Percentiles rank a stretch among this genome's conserved stretches.
phyloP scores from a whole-genome alignment of 1,284 basidiomycete species.

The Sanghuangporus baumii region DNA sequence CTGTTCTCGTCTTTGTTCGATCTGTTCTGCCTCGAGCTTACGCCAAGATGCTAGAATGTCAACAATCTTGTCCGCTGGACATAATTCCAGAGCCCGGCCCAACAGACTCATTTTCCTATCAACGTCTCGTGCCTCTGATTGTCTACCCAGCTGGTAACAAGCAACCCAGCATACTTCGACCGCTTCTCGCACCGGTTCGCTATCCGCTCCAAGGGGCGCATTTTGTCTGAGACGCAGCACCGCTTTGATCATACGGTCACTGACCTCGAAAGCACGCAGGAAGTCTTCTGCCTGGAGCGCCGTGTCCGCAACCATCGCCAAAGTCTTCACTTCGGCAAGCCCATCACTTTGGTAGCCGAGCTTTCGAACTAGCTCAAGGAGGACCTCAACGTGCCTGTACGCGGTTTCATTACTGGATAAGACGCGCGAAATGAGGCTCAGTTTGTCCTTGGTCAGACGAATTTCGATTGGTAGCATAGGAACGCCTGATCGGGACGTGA shows the following conservation, averaged over 20 bases:
- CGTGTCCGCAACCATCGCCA: constrained; percentile 85
- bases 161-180: constrained; percentile 82
- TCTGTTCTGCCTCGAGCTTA: constrained; percentile 57
- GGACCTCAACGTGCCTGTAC: constrained; percentile 84
- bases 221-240: constrained; percentile 44
- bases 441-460: constrained; percentile 78
- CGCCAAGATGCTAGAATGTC: constrained; percentile 74
- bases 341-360: constrained; percentile 72
- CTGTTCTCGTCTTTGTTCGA: constrained; percentile 42
- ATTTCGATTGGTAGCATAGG: constrained; percentile 87
- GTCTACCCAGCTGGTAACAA: constrained; percentile 80
- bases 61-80: constrained; percentile 72
- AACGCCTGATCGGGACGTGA: constrained; percentile 67
- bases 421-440: constrained; percentile 77
- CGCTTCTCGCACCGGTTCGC: constrained; percentile 51
- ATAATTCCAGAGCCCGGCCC: constrained; percentile 83
- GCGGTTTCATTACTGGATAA: constrained; percentile 78
- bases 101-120: constrained; percentile 65
- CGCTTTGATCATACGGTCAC: constrained; percentile 64
- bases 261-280: constrained; percentile 61
- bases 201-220: constrained; percentile 31
- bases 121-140: constrained; percentile 67
- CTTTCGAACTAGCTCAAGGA: constrained; percentile 83
- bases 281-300: constrained; percentile 81
- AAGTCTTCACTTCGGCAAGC: constrained; percentile 71